These are phyloP conservation scores for Neocucurbitaria cava DNA, from an alignment of 2,329 filamentous ascomycete genomes.

Conservation along the genomic window DNA sequence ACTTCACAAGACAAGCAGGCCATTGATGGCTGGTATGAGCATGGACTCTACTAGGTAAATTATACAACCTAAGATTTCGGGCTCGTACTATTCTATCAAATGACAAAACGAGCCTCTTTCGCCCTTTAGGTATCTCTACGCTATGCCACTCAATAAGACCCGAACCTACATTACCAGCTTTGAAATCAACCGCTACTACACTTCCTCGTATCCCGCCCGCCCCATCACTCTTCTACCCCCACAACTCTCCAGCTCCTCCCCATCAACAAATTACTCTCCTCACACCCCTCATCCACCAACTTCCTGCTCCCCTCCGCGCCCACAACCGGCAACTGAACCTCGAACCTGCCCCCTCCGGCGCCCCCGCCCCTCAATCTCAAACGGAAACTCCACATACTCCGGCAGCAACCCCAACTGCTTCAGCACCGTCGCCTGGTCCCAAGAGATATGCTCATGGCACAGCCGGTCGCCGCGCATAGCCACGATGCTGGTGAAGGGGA, in stretches of 20 bases:
- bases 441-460: constrained; percentile 74
- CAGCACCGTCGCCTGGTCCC: constrained; percentile 71
- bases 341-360: constrained; percentile 54
- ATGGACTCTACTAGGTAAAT: too few species aligned
- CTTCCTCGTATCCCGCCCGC: too few species aligned
- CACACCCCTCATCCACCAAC: constrained; percentile 57
- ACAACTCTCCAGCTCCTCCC: constrained; percentile 40
- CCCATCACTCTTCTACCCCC: too few species aligned
- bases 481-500: constrained; percentile 70
- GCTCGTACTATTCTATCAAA: too few species aligned
- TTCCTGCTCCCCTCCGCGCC: constrained; percentile 63
- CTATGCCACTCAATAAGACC: too few species aligned
- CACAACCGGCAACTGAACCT: constrained; percentile 68
- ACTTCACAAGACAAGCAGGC: too few species aligned
- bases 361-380: constrained; percentile 34
- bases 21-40: too few species aligned
- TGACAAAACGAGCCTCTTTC: too few species aligned
- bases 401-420: constrained; percentile 68
- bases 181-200: too few species aligned
- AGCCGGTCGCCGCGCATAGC: constrained; percentile 72
- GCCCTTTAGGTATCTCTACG: too few species aligned
- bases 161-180: too few species aligned
- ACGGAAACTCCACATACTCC: constrained; percentile 68
- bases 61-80: too few species aligned
- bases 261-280: constrained; percentile 66